These are phyloP conservation scores for Colletotrichum sp. DNA, from an alignment of 2,329 filamentous ascomycete species.

Conservation along the genomic window DNA sequence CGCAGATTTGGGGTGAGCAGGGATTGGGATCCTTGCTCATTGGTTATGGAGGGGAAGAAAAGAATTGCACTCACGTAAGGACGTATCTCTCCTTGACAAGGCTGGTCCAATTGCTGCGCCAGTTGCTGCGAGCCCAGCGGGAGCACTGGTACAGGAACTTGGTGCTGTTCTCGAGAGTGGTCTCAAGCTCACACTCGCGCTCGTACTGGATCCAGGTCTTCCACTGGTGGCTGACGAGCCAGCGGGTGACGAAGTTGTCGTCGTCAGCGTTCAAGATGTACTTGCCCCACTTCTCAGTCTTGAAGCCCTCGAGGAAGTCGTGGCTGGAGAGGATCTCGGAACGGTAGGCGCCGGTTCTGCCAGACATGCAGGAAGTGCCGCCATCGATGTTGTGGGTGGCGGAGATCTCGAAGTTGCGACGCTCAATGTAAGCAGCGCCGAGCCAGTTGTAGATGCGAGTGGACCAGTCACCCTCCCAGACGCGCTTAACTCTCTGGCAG, in stretches of 20 bases:
- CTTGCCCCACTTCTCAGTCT: conserved; percentile 86
- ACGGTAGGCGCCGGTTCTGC: conserved; percentile 90
- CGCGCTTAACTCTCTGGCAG: conserved; percentile 83
- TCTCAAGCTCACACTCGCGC: conserved; percentile 87
- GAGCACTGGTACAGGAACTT: conserved; percentile 95
- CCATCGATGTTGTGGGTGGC: conserved; percentile 95
- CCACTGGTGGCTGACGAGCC: conserved; percentile 91
- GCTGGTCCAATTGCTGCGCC: conserved; percentile 95
- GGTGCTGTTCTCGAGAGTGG: conserved; percentile 85
- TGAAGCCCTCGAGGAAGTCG: conserved; percentile 87
- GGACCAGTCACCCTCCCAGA: conserved; percentile 61
- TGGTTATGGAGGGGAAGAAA: conserved; percentile 5
- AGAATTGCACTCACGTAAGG: conserved; percentile 72
- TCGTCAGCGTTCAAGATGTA: conserved; percentile 95
- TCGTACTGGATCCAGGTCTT: conserved; percentile 97
- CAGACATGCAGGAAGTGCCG: conserved; percentile 95
- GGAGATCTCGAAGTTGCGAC: conserved; percentile 95
- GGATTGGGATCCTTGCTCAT: neutral
- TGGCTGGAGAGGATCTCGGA: conserved; percentile 86
- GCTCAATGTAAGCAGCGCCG: conserved; percentile 88
- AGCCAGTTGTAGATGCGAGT: conserved; percentile 85
- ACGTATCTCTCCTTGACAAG: conserved; percentile 83
- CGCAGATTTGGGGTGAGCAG: neutral
- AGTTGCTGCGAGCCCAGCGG: conserved; percentile 96
- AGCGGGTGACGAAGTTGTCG: conserved; percentile 97